Conservation (phyloP, 768 basidiomycete genomes). For the Neoboletus magnificus region DNA sequence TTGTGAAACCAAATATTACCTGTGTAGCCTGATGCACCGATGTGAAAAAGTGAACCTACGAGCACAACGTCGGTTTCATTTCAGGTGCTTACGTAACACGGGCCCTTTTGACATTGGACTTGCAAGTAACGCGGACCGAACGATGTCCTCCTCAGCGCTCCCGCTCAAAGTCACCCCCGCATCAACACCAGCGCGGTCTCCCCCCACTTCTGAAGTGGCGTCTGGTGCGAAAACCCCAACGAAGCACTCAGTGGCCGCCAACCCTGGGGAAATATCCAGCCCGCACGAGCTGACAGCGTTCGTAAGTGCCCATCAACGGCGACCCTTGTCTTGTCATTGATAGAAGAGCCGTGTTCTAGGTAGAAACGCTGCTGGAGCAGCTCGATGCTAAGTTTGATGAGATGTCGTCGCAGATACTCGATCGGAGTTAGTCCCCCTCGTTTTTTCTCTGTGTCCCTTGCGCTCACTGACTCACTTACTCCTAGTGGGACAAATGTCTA, state of each 20-base stretch:
- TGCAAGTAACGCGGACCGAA: constrained; percentile 1
- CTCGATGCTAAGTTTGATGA: constrained; percentile 90
- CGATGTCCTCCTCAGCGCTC: constrained; percentile 52
- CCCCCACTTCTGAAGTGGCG: constrained; percentile 19
- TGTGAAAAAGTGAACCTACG: neutral
- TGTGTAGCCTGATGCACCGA: neutral
- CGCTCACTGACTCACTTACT: constrained; percentile 7
- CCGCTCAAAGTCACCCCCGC: constrained; percentile 62
- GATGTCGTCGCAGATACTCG: constrained; percentile 87
- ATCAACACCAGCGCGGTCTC: constrained; percentile 48
- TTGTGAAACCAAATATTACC: neutral
- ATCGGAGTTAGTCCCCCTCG: constrained; percentile 57
- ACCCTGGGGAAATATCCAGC: constrained; percentile 72
- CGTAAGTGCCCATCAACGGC: constrained; percentile 48
- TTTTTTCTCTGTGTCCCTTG: neutral
- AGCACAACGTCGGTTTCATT: neutral
- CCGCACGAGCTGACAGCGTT: constrained; percentile 94
- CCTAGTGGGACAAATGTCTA: constrained; percentile 90
- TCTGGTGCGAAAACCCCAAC: constrained; percentile 42
- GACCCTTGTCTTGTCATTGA: neutral
- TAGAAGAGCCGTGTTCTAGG: constrained; percentile 41
- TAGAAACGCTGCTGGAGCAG: constrained; percentile 83
- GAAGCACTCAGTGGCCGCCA: constrained; percentile 37
- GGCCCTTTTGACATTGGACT: neutral
- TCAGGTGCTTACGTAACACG: constrained; percentile 3